Base-by-base conservation (phyloP, 2,329 filamentous ascomycete genomes). In the Clonostachys byssicola region DNA sequence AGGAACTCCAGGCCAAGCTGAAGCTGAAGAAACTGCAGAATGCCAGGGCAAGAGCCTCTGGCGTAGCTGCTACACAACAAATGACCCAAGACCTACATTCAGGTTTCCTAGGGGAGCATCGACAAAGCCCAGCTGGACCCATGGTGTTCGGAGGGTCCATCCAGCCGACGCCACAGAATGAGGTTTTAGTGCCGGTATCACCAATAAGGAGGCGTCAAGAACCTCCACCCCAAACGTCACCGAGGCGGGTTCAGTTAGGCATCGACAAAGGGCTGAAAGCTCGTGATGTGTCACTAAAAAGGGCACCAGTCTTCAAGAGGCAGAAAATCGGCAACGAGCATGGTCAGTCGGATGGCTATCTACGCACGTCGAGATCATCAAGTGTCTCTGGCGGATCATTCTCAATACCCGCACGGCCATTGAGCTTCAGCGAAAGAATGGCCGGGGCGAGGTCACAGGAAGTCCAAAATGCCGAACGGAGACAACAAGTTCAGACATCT, bases 251-350 rank as follows among this genome's bases (percentile, higher is more conserved):
- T 13, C 67, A 90, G 16, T 66, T 97, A 14, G 92, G 94, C 6
- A 95, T 97, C 51, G 92, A 96, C 66, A 95, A 95, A 62, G 91
- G 90, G 1, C 71, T 92, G 35, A 86, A 77, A 56, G 91, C 86
- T 3, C 81, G 81, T 49, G 90, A 96, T 57, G 77, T 97, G 34
- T 96, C 92, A 4, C 70, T 97, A 30, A 94, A 89, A 64, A 78
- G 89, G 54, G 83, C 89, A 4, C 75, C 83, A 30, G 34, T 23
- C 20, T 43, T n/a, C 42, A 39, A 39, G 17, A 8, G 36, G 7
- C 36, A 39, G 36, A 18, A 39, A n/a, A 30, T 30, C 23, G 36
- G 36, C 6, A n/a, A n/a, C 7, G 36, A 18, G 14, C n/a, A 18
- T 8, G 14, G 17, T 8, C 36, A 39, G 36, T 39, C 36, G n/a